A percentile compares a stretch with the other conserved stretches of the same genome.
phyloP scores from a whole-genome alignment of 1,139 yeast species.

The Candida tropicalis region DNA sequence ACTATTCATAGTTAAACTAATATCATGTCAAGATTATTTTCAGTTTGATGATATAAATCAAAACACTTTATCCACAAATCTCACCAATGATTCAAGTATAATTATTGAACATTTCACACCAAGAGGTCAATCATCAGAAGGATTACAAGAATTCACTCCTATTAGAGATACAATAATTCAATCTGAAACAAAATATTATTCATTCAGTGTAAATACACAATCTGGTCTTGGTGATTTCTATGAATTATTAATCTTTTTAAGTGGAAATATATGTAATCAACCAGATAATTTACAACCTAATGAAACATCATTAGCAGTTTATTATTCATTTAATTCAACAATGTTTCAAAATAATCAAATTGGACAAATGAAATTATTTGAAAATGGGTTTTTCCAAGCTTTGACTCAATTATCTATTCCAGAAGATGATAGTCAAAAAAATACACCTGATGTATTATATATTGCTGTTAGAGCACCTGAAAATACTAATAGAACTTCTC shows the following conservation, averaged over 20 bases:
- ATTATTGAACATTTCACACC: constrained; percentile 3
- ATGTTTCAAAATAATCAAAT: constrained; percentile 34
- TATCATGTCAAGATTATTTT: constrained; percentile 1
- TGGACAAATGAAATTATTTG: constrained; percentile 35
- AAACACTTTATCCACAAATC: background rate
- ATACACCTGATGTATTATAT: constrained; percentile 33
- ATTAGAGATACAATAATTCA: constrained; percentile 39
- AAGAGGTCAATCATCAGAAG: constrained; percentile 19
- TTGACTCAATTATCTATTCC: constrained; percentile 38
- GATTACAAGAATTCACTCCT: constrained; percentile 49
- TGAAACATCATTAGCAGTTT: constrained; percentile 48
- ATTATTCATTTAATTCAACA: constrained; percentile 51
- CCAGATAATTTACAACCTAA: constrained; percentile 36
- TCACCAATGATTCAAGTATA: background rate
- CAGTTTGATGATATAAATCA: background rate
- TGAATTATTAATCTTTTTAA: constrained; percentile 56
- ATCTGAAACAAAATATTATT: constrained; percentile 44
- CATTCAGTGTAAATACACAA: constrained; percentile 49
- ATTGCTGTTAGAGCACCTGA: constrained; percentile 53
- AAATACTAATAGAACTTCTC: constrained; percentile 36
- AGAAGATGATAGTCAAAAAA: background rate
- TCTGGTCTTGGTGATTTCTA: constrained; percentile 51
- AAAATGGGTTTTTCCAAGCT: constrained; percentile 58
- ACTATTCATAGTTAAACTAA: constrained; percentile 1
- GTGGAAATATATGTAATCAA: constrained; percentile 60